Evolutionary conservation across 257 asterid species (phyloP), one percentile per base, ranked within the genome.

Genomic region (Gynochthodes officinalis): DNA sequence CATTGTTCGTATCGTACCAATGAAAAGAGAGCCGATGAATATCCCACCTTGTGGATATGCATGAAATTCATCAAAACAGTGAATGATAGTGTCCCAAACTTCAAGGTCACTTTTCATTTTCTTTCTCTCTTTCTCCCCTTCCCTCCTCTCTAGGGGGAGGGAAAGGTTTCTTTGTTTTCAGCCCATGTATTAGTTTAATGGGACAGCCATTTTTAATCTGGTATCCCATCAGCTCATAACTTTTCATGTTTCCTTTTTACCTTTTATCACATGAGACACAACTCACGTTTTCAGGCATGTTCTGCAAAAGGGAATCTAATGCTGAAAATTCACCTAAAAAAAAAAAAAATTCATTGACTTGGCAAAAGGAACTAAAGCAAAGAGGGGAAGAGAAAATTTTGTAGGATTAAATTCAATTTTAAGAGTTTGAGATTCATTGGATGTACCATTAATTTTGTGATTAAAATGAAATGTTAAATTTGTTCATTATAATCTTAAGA

Each of bases 221-320:
- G 63, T 32, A 21, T 35, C 43, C 77, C 73, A 48, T 37, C 39
- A 67, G 49, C 53, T 33, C 65, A 67, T 67, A 67, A 39, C 81
- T 68, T 78, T 63, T 68, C 71, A 67, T 48, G 73, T 14, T 54
- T 28, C 79, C 68, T 57, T 76, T 75, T 68, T 1, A 63, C 63
- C 81, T 78, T 82, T 78, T 55, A 21, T 73, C 77, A 60, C 77
- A 81, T 63, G 81, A 64, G 52, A 72, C 80, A 69, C 80, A 57
- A 54, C 76, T 49, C 65, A 67, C 19, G 57, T n/a, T 52, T 55
- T 62, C n/a, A 68, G 57, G 69, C 53, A 43, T 37, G 28, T 40
- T 40, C 75, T 46, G 32, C 44, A 59, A 37, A 75, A 59, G 64
- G 16, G 58, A 66, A 75, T 43, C 44, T 49, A 18, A 15, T 12